Evolutionary conservation across 2,329 filamentous ascomycete species (phyloP).

Genomic region (Calonectria fujianensis): DNA sequence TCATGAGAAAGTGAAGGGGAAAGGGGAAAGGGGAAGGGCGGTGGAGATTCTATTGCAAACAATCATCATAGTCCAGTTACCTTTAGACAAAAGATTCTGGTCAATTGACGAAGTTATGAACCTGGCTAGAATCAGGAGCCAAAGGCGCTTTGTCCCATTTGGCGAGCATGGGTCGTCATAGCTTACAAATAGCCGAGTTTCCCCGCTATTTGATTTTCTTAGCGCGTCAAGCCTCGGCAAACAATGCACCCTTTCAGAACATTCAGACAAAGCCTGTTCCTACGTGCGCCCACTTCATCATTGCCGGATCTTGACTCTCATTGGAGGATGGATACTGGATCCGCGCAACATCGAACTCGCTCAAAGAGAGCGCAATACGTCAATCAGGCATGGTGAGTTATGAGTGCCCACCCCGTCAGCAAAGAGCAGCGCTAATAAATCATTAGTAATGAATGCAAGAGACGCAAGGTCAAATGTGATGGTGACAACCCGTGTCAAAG

Average conservation of each 20-base stretch:
- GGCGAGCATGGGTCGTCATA: not conserved
- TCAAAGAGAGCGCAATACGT: slow-evolving; percentile 30
- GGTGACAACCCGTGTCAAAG: slow-evolving; percentile 20
- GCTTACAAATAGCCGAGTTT: not conserved
- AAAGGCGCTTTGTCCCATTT: no score
- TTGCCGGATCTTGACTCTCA: not conserved
- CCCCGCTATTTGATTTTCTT: not conserved
- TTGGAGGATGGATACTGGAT: not conserved
- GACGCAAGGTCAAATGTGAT: slow-evolving; percentile 32
- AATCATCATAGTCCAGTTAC: not conserved
- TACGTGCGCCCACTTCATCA: not conserved
- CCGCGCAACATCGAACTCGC: not conserved
- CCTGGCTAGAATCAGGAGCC: no score
- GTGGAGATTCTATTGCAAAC: not conserved
- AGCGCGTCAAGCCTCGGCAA: not conserved
- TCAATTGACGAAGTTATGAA: not conserved
- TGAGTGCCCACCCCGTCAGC: not conserved
- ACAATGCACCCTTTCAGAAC: not conserved
- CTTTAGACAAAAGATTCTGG: no score
- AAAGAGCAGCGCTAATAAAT: not conserved
- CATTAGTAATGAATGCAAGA: slow-evolving; percentile 30
- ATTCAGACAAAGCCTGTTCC: not conserved
- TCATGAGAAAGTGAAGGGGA: not conserved
- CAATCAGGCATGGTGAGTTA: slow-evolving; percentile 25
- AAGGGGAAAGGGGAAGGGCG: no score